Conservation (phyloP, 768 basidiomycete species). For the Russula sp. region DNA sequence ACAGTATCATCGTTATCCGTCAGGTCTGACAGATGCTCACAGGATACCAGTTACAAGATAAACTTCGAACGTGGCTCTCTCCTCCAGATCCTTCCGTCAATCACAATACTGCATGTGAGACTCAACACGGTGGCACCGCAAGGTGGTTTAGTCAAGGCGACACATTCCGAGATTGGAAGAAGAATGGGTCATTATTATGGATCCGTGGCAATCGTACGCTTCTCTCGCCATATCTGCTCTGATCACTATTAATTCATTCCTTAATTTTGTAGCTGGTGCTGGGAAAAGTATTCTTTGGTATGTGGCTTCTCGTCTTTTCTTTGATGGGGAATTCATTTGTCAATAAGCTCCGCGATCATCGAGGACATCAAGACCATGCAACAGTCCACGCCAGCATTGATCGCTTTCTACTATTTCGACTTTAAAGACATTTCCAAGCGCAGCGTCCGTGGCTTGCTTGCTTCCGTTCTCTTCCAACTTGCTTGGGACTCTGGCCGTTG, state of each 20-base stretch:
- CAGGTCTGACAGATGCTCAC: background rate
- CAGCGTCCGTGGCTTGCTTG: background rate
- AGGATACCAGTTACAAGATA: background rate
- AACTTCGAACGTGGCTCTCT: background rate
- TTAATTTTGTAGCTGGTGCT: background rate
- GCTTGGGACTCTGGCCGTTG: background rate
- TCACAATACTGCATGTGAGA: background rate
- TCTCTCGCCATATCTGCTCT: background rate
- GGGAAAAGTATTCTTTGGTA: conserved; percentile 9
- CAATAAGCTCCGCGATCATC: background rate
- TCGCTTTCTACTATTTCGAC: background rate
- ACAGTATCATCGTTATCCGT: no score
- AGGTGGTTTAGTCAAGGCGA: background rate
- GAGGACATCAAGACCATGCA: background rate
- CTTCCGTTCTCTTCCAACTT: background rate
- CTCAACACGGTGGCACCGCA: background rate
- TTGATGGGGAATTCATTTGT: background rate
- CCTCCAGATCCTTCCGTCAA: conserved; percentile 1
- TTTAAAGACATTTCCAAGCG: background rate
- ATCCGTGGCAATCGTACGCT: conserved; percentile 2
- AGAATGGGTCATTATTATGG: background rate
- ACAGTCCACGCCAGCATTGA: background rate
- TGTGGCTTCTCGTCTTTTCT: background rate
- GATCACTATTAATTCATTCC: background rate
- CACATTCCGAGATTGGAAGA: background rate